A percentile compares a stretch with the other conserved stretches of the same genome.
Evolutionary conservation across 2,329 filamentous ascomycete species (phyloP).

Genomic region (Fusarium equiseti): DNA sequence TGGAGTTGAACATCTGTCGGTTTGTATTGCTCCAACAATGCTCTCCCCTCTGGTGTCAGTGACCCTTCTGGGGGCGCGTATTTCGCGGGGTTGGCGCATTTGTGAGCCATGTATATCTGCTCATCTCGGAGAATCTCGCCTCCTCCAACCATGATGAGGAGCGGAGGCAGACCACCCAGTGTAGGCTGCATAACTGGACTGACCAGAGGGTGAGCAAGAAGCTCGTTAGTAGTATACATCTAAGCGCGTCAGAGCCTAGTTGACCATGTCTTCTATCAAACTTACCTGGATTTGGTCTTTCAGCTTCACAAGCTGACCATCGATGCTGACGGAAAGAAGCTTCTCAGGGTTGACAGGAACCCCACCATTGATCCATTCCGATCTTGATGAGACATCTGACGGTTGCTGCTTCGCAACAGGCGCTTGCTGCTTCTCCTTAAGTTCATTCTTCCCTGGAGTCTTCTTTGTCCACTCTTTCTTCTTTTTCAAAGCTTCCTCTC

Average conservation of each 20-base stretch:
- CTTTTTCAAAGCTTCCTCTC: slow-evolving; percentile 62
- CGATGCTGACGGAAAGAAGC: slow-evolving; percentile 74
- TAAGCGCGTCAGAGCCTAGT: slow-evolving; percentile 52
- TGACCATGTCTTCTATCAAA: neutral
- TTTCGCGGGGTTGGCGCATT: slow-evolving; percentile 83
- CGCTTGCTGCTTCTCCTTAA: slow-evolving; percentile 52
- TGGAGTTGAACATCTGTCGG: slow-evolving; percentile 94
- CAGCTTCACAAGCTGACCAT: slow-evolving; percentile 77
- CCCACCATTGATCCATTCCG: slow-evolving; percentile 47
- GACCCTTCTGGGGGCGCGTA: slow-evolving; percentile 77
- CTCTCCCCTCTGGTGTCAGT: slow-evolving; percentile 72
- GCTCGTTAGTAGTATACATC: slow-evolving; percentile 84
- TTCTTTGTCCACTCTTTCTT: slow-evolving; percentile 46
- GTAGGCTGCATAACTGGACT: slow-evolving; percentile 90
- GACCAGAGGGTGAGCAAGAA: slow-evolving; percentile 88
- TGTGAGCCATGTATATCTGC: slow-evolving; percentile 94
- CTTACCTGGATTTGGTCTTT: slow-evolving; percentile 91
- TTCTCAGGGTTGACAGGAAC: slow-evolving; percentile 47
- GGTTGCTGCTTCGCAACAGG: slow-evolving; percentile 48
- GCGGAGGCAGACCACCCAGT: slow-evolving; percentile 87
- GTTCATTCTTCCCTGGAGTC: slow-evolving; percentile 35
- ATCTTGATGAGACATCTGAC: slow-evolving; percentile 37
- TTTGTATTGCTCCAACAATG: slow-evolving; percentile 73
- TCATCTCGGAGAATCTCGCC: slow-evolving; percentile 93
- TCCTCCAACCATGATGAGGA: slow-evolving; percentile 88